Evolutionary conservation across 1,284 basidiomycete species (phyloP).

Genomic region (Athelia sp.): DNA sequence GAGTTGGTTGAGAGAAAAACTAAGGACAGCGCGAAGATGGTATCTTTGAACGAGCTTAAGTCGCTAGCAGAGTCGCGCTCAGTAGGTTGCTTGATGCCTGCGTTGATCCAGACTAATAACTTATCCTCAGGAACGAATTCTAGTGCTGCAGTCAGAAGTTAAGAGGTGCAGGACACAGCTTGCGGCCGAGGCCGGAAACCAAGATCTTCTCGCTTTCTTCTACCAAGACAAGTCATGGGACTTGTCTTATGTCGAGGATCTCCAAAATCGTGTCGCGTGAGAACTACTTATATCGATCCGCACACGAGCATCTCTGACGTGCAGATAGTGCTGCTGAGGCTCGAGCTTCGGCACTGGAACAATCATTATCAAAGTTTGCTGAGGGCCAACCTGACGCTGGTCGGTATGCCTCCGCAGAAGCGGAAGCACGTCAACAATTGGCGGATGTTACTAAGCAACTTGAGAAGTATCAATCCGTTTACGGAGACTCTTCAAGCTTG

Average conservation of each 20-base stretch:
- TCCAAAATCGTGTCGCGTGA: conserved; percentile 59
- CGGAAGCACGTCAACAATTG: conserved; percentile 48
- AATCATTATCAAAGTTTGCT: conserved; percentile 39
- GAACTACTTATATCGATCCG: conserved; percentile 20
- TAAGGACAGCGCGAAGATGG: conserved; percentile 58
- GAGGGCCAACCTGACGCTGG: conserved; percentile 44
- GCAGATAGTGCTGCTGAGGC: conserved; percentile 46
- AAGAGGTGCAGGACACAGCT: conserved; percentile 72
- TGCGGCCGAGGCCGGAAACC: conserved; percentile 69
- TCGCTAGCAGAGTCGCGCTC: conserved; percentile 65
- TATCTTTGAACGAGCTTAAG: conserved; percentile 71
- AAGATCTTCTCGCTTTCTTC: conserved; percentile 71
- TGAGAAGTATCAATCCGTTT: conserved; percentile 54
- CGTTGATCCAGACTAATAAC: not conserved
- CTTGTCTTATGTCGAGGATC: conserved; percentile 54
- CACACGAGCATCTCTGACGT: conserved; percentile 8
- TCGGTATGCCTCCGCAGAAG: conserved; percentile 44
- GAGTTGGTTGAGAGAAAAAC: conserved; percentile 74
- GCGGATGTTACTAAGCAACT: conserved; percentile 42
- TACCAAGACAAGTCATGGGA: conserved; percentile 54
- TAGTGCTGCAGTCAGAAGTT: conserved; percentile 70
- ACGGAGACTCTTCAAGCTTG: conserved; percentile 50
- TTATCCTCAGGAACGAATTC: conserved; percentile 62
- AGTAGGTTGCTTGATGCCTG: conserved; percentile 32
- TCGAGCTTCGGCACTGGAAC: conserved; percentile 46